Evolutionary conservation across 257 asterid genomes (phyloP), one percentile per base, ranked within the genome.

Genomic region (Handroanthus guayacan): DNA sequence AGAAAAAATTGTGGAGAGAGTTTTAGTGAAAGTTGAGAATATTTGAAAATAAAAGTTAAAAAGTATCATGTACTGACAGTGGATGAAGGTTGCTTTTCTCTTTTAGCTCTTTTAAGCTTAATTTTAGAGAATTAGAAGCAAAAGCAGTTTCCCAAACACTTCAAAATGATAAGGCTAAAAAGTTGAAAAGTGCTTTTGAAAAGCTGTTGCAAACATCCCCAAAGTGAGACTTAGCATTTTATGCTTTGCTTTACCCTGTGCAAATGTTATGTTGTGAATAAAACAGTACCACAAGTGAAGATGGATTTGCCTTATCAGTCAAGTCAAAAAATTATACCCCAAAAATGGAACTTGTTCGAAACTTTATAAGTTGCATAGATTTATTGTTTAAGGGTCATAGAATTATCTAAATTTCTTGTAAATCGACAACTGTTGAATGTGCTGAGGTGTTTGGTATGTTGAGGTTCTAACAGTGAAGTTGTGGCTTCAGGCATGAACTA

Each of bases 401-500:
- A 6, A 12, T 60, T 31, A 44, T 31, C 36, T 31, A 37, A 62
- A 11, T 55, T 63, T 18, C 37, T 70, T 52, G 60, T 31, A n/a
- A 17, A 8, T 25, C 2, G 37, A 38, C 12, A 7, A 6, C 20
- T 70, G 50, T 57, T 69, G 10, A 18, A 44, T 72, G 71, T 62
- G 41, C 37, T 47, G 0, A 47, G 55, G 9, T 13, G 7, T 41
- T 72, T 60, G 63, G 51, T 61, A 51, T 3, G 56, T 14, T 13
- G 48, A 37, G 77, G 77, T 71, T 62, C 75, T 84, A 57, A 82
- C 56, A n/a, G 47, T 64, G 58, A 34, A 62, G 11, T 56, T 68
- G 69, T 72, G 75, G 66, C 51, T 67, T 81, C 94, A 94, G 99
- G 99, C 38, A 94, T 94, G 99, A 94, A 89, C 88, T 92, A 94